phyloP scores from a whole-genome alignment of 345 rosid species.

The Moricandia moricandioides region DNA sequence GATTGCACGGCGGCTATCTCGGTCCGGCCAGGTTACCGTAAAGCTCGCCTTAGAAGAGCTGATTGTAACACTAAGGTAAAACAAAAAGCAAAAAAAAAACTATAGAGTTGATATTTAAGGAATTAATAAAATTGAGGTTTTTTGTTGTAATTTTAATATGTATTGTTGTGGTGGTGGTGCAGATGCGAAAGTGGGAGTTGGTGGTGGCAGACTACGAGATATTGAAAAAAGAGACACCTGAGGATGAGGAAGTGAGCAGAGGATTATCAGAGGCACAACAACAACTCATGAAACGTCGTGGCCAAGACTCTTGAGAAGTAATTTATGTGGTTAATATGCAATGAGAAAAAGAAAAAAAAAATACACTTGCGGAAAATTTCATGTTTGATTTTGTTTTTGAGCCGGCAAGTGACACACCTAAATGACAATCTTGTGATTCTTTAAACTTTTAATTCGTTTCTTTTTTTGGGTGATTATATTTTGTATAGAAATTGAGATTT shows the following conservation, averaged over 20 bases:
- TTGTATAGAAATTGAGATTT: slow-evolving; percentile 33
- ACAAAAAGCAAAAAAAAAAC: neutral
- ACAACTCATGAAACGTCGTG: slow-evolving; percentile 47
- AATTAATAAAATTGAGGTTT: neutral
- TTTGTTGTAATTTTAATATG: neutral
- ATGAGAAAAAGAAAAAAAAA: neutral
- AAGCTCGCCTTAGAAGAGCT: slow-evolving; percentile 88
- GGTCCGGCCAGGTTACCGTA: slow-evolving; percentile 59
- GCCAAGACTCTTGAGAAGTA: slow-evolving; percentile 27
- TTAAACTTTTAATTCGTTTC: neutral
- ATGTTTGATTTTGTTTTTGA: neutral
- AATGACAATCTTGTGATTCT: slow-evolving; percentile 23
- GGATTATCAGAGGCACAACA: slow-evolving; percentile 53
- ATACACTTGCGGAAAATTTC: neutral
- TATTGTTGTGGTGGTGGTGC: slow-evolving; percentile 10
- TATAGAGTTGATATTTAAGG: neutral
- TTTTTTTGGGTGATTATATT: slow-evolving; percentile 9
- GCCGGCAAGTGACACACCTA: slow-evolving; percentile 12
- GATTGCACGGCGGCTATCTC: slow-evolving; percentile 73
- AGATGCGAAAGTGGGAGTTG: slow-evolving; percentile 74
- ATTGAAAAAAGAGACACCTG: slow-evolving; percentile 56
- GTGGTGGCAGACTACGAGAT: slow-evolving; percentile 66
- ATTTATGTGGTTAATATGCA: neutral
- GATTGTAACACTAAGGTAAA: slow-evolving; percentile 73
- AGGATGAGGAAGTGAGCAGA: slow-evolving; percentile 56